A percentile compares a stretch with the other conserved stretches of the same genome.
Conservation (phyloP, 2,329 filamentous ascomycete genomes). For the Aspergillus intermedius region DNA sequence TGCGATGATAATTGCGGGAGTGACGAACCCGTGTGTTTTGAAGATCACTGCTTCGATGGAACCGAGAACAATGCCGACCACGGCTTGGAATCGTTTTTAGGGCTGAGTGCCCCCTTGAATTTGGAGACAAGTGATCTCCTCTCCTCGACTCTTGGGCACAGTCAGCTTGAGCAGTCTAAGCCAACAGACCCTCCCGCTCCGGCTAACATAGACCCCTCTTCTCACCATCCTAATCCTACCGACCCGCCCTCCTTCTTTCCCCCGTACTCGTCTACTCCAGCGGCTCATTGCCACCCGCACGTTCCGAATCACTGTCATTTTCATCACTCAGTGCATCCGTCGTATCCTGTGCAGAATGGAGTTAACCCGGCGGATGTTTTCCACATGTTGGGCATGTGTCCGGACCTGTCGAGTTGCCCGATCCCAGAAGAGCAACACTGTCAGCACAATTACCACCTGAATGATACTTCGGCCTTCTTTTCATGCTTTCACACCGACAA, state of each 20-base stretch:
- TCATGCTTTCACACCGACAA: slow-evolving; percentile 28
- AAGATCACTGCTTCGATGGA: slow-evolving; percentile 22
- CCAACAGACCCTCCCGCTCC: slow-evolving; percentile 12
- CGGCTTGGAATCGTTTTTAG: slow-evolving; percentile 26
- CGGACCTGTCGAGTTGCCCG: slow-evolving; percentile 24
- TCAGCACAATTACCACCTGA: slow-evolving; percentile 13
- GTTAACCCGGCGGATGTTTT: slow-evolving; percentile 31
- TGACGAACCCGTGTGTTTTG: slow-evolving; percentile 31
- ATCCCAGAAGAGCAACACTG: slow-evolving; percentile 13
- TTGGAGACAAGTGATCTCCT: slow-evolving; percentile 24
- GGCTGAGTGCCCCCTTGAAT: slow-evolving; percentile 23
- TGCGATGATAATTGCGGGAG: slow-evolving; percentile 19
- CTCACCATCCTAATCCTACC: slow-evolving; percentile 3
- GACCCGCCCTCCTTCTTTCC: slow-evolving; percentile 10
- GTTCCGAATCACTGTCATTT: slow-evolving; percentile 15
- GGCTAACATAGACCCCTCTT: slow-evolving; percentile 8
- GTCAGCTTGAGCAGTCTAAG: slow-evolving; percentile 16
- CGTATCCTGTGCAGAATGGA: slow-evolving; percentile 20
- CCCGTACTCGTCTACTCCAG: slow-evolving; percentile 13
- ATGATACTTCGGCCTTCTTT: slow-evolving; percentile 17
- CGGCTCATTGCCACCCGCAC: slow-evolving; percentile 19
- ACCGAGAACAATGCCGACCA: slow-evolving; percentile 14
- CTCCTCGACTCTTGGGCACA: slow-evolving; percentile 15
- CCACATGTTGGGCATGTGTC: slow-evolving; percentile 30
- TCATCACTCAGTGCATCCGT: slow-evolving; percentile 19